Conservation (phyloP, 2,329 filamentous ascomycete genomes). For the Fusarium miscanthi region DNA sequence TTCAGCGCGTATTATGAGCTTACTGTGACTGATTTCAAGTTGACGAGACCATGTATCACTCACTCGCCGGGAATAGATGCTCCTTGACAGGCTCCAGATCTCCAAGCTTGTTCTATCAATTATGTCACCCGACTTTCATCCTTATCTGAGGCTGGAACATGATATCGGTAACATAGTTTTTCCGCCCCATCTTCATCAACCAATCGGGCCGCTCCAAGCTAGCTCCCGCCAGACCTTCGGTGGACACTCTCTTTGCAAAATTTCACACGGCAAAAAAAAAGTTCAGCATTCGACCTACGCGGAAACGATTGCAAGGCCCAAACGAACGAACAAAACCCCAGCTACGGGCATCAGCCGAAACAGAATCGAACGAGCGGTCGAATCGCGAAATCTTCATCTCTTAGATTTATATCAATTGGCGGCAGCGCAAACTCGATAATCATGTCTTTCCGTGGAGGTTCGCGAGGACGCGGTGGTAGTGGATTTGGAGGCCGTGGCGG, state of each 20-base stretch:
- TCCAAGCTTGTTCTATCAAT: not conserved
- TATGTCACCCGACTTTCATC: not conserved
- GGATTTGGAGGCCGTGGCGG: conserved; percentile 52
- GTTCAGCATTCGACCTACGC: conserved; percentile 31
- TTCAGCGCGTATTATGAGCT: not conserved
- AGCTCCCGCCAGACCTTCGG: conserved; percentile 37
- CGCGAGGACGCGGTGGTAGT: conserved; percentile 50
- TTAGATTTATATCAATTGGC: conserved; percentile 16
- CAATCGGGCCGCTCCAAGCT: conserved; percentile 39
- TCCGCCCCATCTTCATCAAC: conserved; percentile 19
- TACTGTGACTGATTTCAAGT: not conserved
- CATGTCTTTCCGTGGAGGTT: conserved; percentile 55
- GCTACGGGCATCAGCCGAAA: conserved; percentile 9
- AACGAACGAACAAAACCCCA: conserved; percentile 14
- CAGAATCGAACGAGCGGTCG: conserved; percentile 16
- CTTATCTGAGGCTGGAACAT: not conserved
- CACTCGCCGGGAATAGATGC: not conserved
- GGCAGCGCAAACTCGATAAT: conserved; percentile 36
- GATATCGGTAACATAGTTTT: conserved; percentile 30
- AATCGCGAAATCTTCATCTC: conserved; percentile 3
- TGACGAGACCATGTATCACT: not conserved
- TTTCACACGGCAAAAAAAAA: conserved; percentile 47
- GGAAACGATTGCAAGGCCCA: conserved; percentile 23
- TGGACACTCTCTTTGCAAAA: conserved; percentile 43
- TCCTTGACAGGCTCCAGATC: not conserved